phyloP scores from a whole-genome alignment of 352 stramenopile species.

The Aphanomyces stellatus region DNA sequence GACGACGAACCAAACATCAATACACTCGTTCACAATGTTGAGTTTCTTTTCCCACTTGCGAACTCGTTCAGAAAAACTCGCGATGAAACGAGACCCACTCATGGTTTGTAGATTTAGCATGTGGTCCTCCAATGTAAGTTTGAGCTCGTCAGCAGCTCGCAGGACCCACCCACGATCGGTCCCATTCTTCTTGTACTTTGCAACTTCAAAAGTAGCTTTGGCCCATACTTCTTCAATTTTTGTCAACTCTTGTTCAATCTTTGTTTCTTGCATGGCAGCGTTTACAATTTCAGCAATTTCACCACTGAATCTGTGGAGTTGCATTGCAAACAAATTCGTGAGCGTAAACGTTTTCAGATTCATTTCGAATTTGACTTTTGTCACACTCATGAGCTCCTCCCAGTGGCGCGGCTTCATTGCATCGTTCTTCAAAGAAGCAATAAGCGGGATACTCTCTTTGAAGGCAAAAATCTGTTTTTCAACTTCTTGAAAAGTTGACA shows the following conservation, averaged over 20 bases:
- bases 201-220: conserved; percentile 81
- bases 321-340: conserved; percentile 88
- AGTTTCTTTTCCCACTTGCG: conserved; percentile 89
- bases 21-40: conserved; percentile 83
- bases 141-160: conserved; percentile 74
- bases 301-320: conserved; percentile 81
- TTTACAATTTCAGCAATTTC: conserved; percentile 93
- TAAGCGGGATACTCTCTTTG: conserved; percentile 90
- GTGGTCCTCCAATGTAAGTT: conserved; percentile 76
- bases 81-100: conserved; percentile 86
- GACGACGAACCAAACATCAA: conserved; percentile 91
- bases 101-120: conserved; percentile 88
- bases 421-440: conserved; percentile 92
- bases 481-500: conserved; percentile 87
- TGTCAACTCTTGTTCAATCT: conserved; percentile 90
- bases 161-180: conserved; percentile 75
- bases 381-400: conserved; percentile 86
- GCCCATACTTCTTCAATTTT: conserved; percentile 91
- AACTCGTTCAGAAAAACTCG: conserved; percentile 83
- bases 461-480: conserved; percentile 90
- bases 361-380: conserved; percentile 88
- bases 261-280: conserved; percentile 89
- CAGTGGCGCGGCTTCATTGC: conserved; percentile 88
- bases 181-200: conserved; percentile 91
- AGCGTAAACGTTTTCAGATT: conserved; percentile 91